phyloP scores from a whole-genome alignment of 2,329 filamentous ascomycete species.

The Ceratocystis cacaofunesta region DNA sequence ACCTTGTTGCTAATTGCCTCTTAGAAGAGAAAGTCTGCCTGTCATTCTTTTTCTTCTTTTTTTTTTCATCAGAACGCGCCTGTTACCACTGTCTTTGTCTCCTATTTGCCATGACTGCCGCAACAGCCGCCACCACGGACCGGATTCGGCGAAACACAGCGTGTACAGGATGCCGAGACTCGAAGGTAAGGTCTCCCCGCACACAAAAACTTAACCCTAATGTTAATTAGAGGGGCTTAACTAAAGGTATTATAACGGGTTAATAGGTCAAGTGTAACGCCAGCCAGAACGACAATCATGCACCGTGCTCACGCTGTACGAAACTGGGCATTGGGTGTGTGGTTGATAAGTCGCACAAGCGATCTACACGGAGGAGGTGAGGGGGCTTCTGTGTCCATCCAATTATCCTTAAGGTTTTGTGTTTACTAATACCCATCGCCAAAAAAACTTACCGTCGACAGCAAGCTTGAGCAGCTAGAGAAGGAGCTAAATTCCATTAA shows the following conservation, averaged over 20 bases:
- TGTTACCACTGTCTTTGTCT: not conserved
- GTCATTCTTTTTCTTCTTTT: not conserved
- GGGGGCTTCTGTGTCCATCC: not conserved
- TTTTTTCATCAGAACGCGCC: not conserved
- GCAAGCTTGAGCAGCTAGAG: conserved; percentile 40
- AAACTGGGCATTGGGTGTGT: conserved; percentile 32
- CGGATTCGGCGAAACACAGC: conserved; percentile 24
- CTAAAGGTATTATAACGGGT: not conserved
- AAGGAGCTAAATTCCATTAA: conserved; percentile 41
- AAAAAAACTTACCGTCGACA: conserved; percentile 19
- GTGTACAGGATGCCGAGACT: conserved; percentile 24
- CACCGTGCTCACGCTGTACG: conserved; percentile 31
- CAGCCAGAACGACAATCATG: conserved; percentile 25
- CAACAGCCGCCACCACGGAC: conserved; percentile 16
- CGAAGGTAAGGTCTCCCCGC: conserved; percentile 8
- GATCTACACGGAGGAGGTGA: conserved; percentile 32
- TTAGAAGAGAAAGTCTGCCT: too few species aligned
- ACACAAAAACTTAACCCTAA: not conserved
- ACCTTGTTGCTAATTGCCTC: too few species aligned
- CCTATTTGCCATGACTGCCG: not conserved
- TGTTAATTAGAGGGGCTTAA: not conserved
- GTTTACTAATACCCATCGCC: not conserved
- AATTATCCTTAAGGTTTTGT: not conserved
- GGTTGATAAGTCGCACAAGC: conserved; percentile 34
- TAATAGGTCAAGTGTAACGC: conserved; percentile 32